Base-by-base conservation (phyloP, 768 basidiomycete species). In the Leccinum obscurum region DNA sequence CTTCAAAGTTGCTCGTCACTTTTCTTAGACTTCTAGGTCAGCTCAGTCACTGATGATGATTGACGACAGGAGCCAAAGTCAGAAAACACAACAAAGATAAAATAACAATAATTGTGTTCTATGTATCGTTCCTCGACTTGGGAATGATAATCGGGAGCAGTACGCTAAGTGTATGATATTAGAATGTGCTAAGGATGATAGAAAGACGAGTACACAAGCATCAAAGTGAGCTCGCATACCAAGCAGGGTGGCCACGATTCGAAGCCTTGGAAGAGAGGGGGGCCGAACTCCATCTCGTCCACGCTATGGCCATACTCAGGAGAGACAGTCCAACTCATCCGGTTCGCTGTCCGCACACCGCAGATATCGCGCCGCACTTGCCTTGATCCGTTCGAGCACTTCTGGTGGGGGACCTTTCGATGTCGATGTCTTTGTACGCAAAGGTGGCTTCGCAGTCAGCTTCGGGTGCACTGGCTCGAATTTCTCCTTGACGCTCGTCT, bases 251-350 rank as follows among this genome's bases (percentile, higher is more conserved):
- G 17, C 17, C 14, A 6, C 10, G 35, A 54, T 35, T 37, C 22
- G 49, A 35, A 35, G 24, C 7, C n/a, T 26, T 9, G 22, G 8
- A 20, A 41, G 35, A n/a, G 41, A 44, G n/a, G n/a, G 9, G n/a
- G 41, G 41, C 41, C 0, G 9, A 44, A n/a, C 4, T 9, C 10
- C 17, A 44, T 11, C n/a, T 44, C 10, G 41, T n/a, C 48, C 48
- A 50, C 6, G 48, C n/a, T 13, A 15, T 24, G 10, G 17, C 26
- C 41, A 39, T 34, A 22, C 15, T 80, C 68, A 80, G 34, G 78
- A 76, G 37, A 82, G 69, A 61, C 80, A 82, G 61, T 82, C 80
- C 51, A 82, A 72, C 30, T 79, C 79, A 58, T 82, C 81, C 7
- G 78, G 76, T 55, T 79, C 81, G 58, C 75, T 73, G 32, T 75